These are phyloP conservation scores for Hypomyces perniciosus DNA, from an alignment of 2,329 filamentous ascomycete genomes.

Conservation along the genomic window DNA sequence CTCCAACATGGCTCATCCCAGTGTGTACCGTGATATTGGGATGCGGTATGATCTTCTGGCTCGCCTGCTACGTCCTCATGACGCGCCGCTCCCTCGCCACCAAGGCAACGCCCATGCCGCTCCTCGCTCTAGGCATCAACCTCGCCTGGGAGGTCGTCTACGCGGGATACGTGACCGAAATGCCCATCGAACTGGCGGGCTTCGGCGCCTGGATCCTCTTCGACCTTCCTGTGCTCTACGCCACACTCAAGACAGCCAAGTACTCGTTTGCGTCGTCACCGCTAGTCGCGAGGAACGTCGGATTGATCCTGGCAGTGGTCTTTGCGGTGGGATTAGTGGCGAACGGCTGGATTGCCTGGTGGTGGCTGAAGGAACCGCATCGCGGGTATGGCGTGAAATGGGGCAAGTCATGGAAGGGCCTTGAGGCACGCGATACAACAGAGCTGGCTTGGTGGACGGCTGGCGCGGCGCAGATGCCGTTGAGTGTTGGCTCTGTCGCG, in stretches of 20 bases:
- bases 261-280: slow-evolving; percentile 38
- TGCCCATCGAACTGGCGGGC: slow-evolving; percentile 35
- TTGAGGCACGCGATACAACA: slow-evolving; percentile 39
- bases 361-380: slow-evolving; percentile 41
- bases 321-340: slow-evolving; percentile 31
- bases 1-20: slow-evolving; percentile 33
- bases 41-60: slow-evolving; percentile 35
- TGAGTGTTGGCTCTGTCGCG: slow-evolving; percentile 34
- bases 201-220: slow-evolving; percentile 45
- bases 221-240: slow-evolving; percentile 42
- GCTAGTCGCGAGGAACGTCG: slow-evolving; percentile 36
- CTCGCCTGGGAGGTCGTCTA: slow-evolving; percentile 48
- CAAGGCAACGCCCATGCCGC: slow-evolving; percentile 43
- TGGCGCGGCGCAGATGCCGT: slow-evolving; percentile 36
- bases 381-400: slow-evolving; percentile 37
- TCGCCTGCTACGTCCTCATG: slow-evolving; percentile 42
- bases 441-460: slow-evolving; percentile 46
- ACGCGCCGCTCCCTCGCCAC: slow-evolving; percentile 38
- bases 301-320: slow-evolving; percentile 29
- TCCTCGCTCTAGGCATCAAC: slow-evolving; percentile 43
- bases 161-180: slow-evolving; percentile 40
- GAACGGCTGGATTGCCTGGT: slow-evolving; percentile 38
- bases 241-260: slow-evolving; percentile 37
- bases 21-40: slow-evolving; percentile 30
- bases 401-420: slow-evolving; percentile 38